These are phyloP conservation scores for Thraustochytrium sp. DNA, from an alignment of 352 stramenopile genomes.

Conservation along the genomic window DNA sequence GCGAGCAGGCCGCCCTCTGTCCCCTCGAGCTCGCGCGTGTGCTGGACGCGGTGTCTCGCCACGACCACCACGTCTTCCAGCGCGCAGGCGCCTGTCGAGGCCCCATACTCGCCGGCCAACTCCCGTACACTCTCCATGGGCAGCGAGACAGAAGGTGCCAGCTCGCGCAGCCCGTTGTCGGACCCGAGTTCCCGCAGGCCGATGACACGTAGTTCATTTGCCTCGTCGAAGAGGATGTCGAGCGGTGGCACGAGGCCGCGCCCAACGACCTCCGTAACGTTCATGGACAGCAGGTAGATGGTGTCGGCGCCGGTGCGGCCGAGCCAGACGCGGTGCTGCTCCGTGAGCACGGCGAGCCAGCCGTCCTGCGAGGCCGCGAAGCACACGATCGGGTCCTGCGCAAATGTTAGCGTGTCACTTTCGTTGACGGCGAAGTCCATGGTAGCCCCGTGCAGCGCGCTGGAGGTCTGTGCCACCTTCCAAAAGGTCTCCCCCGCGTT, in stretches of 20 bases:
- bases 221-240: background rate
- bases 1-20: background rate
- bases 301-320: background rate
- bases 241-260: background rate
- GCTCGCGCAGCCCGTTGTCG: background rate
- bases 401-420: background rate
- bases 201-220: background rate
- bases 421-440: background rate
- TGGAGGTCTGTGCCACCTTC: constrained; percentile 12
- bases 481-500: background rate
- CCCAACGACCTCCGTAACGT: background rate
- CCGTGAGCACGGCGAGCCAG: constrained; percentile 8
- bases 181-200: background rate
- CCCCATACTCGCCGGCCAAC: background rate
- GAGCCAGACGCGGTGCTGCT: background rate
- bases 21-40: background rate
- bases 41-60: background rate
- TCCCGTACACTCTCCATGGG: background rate
- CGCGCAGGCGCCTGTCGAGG: background rate
- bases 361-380: background rate
- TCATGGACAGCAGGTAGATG: background rate
- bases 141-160: background rate
- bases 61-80: background rate
- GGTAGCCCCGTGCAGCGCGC: background rate
- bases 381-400: background rate